phyloP scores from a whole-genome alignment of 2,329 filamentous ascomycete genomes.

The Cercospora brassicicola region DNA sequence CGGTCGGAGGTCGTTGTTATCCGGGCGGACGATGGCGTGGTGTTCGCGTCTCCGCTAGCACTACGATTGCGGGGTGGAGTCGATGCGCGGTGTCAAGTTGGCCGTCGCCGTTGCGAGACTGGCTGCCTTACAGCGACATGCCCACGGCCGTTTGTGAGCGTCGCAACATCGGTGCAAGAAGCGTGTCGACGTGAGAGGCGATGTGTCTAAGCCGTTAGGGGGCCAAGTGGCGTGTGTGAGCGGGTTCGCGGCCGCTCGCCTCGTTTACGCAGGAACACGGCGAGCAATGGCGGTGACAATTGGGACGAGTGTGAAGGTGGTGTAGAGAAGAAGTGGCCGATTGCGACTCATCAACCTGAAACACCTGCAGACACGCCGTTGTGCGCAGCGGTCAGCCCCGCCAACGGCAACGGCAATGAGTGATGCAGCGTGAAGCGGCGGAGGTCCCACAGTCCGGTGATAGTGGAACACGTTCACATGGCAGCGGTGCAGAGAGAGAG shows the following conservation, averaged over 20 bases:
- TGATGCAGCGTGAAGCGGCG: too few species aligned
- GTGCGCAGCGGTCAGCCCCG: too few species aligned
- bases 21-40: neutral
- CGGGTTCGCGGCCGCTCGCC: neutral
- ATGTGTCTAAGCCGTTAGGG: neutral
- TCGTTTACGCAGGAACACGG: neutral
- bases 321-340: neutral
- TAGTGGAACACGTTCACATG: neutral
- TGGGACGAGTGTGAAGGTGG: neutral
- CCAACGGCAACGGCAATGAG: too few species aligned
- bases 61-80: neutral
- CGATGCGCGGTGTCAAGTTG: neutral
- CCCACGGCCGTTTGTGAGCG: neutral
- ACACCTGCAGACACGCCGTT: neutral
- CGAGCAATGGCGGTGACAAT: neutral
- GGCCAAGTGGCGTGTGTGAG: neutral
- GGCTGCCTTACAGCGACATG: constrained; percentile 2
- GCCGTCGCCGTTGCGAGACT: constrained; percentile 1
- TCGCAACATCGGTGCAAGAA: constrained; percentile 12
- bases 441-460: neutral
- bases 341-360: neutral
- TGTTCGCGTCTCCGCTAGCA: neutral
- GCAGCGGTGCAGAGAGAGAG: neutral
- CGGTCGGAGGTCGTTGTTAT: neutral
- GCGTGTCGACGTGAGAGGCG: neutral